Conservation (phyloP, 2,329 filamentous ascomycete genomes). For the Corynespora cassiicola region DNA sequence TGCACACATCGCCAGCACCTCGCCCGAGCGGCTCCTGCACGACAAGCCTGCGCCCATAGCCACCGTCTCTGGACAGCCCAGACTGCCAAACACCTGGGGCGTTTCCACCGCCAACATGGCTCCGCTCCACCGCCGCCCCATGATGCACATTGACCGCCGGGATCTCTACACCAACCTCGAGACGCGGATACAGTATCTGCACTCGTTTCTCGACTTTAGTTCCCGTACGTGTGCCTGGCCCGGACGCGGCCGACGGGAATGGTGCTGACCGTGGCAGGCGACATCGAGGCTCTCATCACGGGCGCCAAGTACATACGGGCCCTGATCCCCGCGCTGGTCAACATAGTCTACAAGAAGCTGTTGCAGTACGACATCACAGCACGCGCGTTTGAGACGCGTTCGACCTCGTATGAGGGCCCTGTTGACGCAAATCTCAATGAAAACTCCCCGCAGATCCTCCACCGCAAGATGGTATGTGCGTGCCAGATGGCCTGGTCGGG, state of each 20-base stretch:
- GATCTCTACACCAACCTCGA: constrained; percentile 75
- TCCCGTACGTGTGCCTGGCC: constrained; percentile 70
- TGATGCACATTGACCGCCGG: constrained; percentile 71
- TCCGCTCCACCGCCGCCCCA: constrained; percentile 33
- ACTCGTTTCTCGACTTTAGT: constrained; percentile 78
- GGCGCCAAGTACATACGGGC: constrained; percentile 80
- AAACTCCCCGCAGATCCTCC: constrained; percentile 74
- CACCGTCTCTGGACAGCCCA: not conserved
- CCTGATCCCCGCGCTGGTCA: constrained; percentile 83
- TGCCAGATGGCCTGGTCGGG: no score
- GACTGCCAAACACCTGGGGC: not conserved
- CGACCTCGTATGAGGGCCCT: constrained; percentile 70
- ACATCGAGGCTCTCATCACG: constrained; percentile 72
- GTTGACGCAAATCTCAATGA: constrained; percentile 70
- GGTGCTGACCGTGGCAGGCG: constrained; percentile 56
- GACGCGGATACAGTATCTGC: constrained; percentile 73
- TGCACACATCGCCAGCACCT: no score
- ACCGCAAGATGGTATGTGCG: constrained; percentile 81
- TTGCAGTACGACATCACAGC: constrained; percentile 83
- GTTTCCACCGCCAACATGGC: constrained; percentile 22
- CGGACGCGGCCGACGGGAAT: no score
- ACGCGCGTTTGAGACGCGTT: constrained; percentile 70
- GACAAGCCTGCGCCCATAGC: not conserved
- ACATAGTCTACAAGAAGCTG: constrained; percentile 84
- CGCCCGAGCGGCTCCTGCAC: constrained; percentile 1